Evolutionary conservation across 352 stramenopile species (phyloP), one percentile per base, ranked within the genome.

Genomic region (Hyaloperonospora arabidopsidis): DNA sequence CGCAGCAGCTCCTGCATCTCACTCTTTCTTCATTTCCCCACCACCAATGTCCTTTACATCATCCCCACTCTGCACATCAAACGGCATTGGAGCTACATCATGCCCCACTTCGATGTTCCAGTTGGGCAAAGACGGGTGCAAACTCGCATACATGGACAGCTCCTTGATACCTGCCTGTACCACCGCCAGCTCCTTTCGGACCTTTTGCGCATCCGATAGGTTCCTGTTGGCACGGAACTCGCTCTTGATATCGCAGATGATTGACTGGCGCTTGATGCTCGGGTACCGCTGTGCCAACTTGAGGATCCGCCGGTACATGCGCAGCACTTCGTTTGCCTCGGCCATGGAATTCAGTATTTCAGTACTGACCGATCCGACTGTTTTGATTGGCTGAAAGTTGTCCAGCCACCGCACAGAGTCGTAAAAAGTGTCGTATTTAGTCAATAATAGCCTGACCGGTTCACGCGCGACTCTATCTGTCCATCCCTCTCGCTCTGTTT

Each of bases 241-340:
- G 38, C 72, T 65, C 66, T 90, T 89, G 64, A 93, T 90, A 62
- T 95, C 86, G 29, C 67, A 62, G 45, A 92, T 68, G 53, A 94
- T 85, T 13, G 80, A 76, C 38, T 87, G 69, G 45, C 80, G 78
- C 74, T 93, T 93, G 57, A 93, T 52, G 72, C 83, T 93, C 57
- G 83, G 83, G 63, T 90, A 93, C 45, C 74, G 69, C 63, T 84
- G 74, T 44, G 77, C 83, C 49, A 93, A 67, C 80, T 91, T 86
- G 44, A 94, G 77, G 39, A 95, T 79, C 49, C 70, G 78, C 36
- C 82, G 74, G 63, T 92, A 92, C 65, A 93, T 72, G 57, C 72
- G 79, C 69, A 84, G 57, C 44, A 95, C 76, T 48, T 87, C 67
- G 47, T 72, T 72, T 25, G 52, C 55, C 14, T 77, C 64, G 18